These are phyloP conservation scores for Strigomonas culicis DNA, from an alignment of 208 protist species.

Conservation along the genomic window DNA sequence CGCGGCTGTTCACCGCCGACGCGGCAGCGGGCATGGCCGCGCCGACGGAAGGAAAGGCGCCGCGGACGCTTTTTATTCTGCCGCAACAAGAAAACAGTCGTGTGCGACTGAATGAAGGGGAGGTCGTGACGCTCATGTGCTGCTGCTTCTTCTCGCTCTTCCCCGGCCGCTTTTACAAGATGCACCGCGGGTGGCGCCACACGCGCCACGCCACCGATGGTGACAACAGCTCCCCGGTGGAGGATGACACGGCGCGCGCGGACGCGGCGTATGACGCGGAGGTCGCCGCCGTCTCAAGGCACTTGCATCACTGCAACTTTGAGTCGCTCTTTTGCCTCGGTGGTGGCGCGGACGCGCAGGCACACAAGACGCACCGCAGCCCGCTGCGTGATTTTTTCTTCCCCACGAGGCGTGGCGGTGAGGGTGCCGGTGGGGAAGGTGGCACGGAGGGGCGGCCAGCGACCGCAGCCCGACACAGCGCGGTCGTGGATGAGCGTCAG, in stretches of 20 bases:
- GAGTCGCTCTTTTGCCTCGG: constrained; percentile 34
- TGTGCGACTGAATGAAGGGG: constrained; percentile 24
- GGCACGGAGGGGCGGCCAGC: no score
- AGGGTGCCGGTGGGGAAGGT: no score
- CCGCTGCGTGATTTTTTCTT: neutral
- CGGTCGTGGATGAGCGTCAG: constrained; percentile 13
- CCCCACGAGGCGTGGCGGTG: no score
- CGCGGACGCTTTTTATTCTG: no score
- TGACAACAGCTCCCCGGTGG: neutral
- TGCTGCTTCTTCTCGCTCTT: constrained; percentile 74
- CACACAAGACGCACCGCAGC: neutral
- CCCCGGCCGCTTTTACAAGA: constrained; percentile 30
- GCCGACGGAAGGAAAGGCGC: no score
- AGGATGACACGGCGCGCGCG: neutral
- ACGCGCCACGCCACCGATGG: neutral
- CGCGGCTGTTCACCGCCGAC: constrained; percentile 18
- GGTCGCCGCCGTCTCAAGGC: constrained; percentile 15
- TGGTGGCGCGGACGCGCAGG: neutral
- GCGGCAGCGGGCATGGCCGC: no score
- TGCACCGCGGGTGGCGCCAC: neutral
- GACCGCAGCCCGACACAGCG: no score
- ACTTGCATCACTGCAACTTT: constrained; percentile 47
- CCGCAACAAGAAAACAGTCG: constrained; percentile 24
- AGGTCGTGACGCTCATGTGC: constrained; percentile 36
- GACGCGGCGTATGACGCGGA: neutral